Conservation (phyloP, 2,329 filamentous ascomycete genomes). For the Ambrosiella cleistominuta region DNA sequence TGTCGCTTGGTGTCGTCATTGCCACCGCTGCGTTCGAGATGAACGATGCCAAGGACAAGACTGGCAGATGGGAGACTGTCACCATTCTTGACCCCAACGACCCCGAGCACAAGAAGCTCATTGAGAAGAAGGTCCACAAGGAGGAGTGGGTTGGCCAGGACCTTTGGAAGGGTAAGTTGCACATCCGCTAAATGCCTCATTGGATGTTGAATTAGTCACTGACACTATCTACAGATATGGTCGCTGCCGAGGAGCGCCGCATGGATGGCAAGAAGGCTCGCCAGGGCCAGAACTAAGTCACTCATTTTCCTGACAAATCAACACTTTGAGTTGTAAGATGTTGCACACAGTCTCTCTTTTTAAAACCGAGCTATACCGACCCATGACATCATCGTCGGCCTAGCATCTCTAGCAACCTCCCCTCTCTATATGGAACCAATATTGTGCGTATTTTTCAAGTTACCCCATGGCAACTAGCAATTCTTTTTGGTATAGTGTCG, state of each 20-base stretch:
- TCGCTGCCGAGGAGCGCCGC: constrained; percentile 57
- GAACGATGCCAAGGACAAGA: constrained; percentile 56
- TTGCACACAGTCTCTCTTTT: background rate
- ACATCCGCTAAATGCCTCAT: background rate
- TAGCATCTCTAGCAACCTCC: background rate
- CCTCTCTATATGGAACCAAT: too few relatives aligned
- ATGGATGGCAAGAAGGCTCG: constrained; percentile 25
- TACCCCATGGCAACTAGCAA: too few relatives aligned
- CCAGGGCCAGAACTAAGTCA: constrained; percentile 1
- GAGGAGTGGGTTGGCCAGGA: constrained; percentile 80
- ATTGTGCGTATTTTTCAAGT: too few relatives aligned
- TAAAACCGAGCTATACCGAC: too few relatives aligned
- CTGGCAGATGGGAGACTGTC: constrained; percentile 69
- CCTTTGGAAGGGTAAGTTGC: constrained; percentile 65
- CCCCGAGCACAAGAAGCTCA: constrained; percentile 62
- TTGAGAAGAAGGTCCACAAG: constrained; percentile 77
- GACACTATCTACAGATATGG: constrained; percentile 44
- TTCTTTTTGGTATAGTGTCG: too few relatives aligned
- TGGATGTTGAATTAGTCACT: background rate
- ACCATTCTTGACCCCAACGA: constrained; percentile 66
- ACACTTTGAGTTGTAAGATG: background rate
- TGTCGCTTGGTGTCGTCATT: constrained; percentile 71
- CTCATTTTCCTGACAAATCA: background rate
- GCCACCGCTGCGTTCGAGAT: constrained; percentile 69
- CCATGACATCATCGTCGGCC: background rate